A percentile compares a stretch with the other conserved stretches of the same genome.
Evolutionary conservation across 2,329 filamentous ascomycete species (phyloP).

Genomic region (Penicillium freii): DNA sequence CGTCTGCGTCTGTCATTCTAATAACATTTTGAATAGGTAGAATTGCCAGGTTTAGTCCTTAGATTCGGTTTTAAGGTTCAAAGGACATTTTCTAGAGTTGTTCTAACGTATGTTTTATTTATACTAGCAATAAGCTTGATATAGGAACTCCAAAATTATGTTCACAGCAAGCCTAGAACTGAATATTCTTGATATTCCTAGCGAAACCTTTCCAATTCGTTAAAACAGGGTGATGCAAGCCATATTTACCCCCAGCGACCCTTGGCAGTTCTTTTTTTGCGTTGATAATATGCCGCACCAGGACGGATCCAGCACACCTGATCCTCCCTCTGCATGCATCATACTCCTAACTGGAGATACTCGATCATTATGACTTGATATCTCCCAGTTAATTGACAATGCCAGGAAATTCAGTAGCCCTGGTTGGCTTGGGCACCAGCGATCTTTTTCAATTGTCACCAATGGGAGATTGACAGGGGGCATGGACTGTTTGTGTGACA

Average conservation of each 20-base stretch:
- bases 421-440: background rate
- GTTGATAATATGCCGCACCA: background rate
- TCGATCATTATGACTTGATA: background rate
- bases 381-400: background rate
- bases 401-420: background rate
- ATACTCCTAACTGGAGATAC: background rate
- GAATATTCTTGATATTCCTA: no score
- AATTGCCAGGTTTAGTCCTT: no score
- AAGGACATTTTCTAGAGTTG: no score
- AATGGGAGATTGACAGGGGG: conserved; percentile 1
- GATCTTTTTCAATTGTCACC: background rate
- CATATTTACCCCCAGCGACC: background rate
- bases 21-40: no score
- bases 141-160: no score
- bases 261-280: background rate
- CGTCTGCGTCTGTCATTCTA: no score
- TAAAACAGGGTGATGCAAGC: conserved; percentile 2
- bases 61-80: no score
- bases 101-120: no score
- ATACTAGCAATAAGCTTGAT: no score
- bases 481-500: background rate
- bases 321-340: conserved; percentile 5
- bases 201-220: background rate
- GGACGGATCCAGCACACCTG: background rate
- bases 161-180: no score